These are phyloP conservation scores for Blastocystis sp. DNA, from an alignment of 352 stramenopile species.

Conservation along the genomic window DNA sequence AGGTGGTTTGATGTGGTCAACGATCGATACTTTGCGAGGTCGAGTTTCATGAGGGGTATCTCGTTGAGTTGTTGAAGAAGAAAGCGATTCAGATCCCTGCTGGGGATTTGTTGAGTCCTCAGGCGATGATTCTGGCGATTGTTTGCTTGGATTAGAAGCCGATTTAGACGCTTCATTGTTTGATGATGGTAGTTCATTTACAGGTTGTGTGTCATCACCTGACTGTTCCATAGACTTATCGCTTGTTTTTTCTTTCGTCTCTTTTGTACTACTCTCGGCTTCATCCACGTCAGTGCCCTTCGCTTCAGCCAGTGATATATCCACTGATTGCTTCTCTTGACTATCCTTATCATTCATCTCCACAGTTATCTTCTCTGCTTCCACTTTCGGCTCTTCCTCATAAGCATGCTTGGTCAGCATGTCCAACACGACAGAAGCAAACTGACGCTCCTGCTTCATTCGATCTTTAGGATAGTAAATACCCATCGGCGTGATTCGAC, in stretches of 20 bases:
- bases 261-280: background rate
- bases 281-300: background rate
- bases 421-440: conserved; percentile 9
- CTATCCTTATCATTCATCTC: background rate
- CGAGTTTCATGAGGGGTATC: background rate
- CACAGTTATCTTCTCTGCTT: background rate
- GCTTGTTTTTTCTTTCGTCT: background rate
- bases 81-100: background rate
- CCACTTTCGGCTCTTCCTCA: background rate
- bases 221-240: background rate
- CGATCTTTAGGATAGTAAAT: conserved; percentile 36
- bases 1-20: conserved; percentile 12
- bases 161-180: background rate
- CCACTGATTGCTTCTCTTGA: background rate
- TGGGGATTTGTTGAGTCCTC: background rate
- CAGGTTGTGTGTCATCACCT: background rate
- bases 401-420: background rate
- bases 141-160: background rate
- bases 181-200: background rate
- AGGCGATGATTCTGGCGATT: background rate
- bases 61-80: background rate
- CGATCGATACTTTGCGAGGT: background rate
- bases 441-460: conserved; percentile 22
- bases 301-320: background rate
- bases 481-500: conserved; percentile 30